Evolutionary conservation across 31 red algal species (phyloP), one percentile per base, ranked within the genome.

Genomic region (Asparagopsis taxiformis): DNA sequence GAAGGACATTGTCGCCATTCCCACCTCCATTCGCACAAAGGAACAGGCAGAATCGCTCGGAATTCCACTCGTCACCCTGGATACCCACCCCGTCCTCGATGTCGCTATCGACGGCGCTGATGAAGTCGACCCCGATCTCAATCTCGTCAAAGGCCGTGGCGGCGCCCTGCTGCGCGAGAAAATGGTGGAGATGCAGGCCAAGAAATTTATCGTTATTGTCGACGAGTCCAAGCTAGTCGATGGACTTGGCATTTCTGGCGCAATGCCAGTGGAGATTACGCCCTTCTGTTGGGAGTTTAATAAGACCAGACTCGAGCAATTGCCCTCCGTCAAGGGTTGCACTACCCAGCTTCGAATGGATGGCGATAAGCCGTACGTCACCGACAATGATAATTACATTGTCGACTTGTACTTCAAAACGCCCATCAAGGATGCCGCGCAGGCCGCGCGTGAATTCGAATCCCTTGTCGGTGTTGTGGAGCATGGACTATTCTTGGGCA

Each of bases 381-480:
- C 95, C 15, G 95, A 99, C 49, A 94, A 99, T 87, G 75, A 84
- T n/a, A 99, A 99, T 69, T 94, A 94, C 71, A 99, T 99, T 73
- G 76, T 99, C 31, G 95, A 99, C 57, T 70, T 91, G 3, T 87
- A 91, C 37, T 94, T 99, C 76, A 69, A 80, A 17, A 59, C 78
- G 8, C 79, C 79, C 2, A 94, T 94, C 58, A 58, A 46, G 2
- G 95, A 99, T 53, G 39, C 82, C 16, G 43, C 32, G 20, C 10
- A 26, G 33, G 80, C 82, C 26, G 95, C 80, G 20, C 57, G 62
- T 19, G 72, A 94, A 67, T 64, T 99, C 19, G 55, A 70, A 28
- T 63, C 52, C 3, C 62, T 90, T 31, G 80, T 88, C 26, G 95
- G 95, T 34, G 87, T 99, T 57, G 91, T 99, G 0, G 95, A 99